Evolutionary conservation across 2,329 filamentous ascomycete genomes (phyloP).

Genomic region (Emergomyces pasteurianus): DNA sequence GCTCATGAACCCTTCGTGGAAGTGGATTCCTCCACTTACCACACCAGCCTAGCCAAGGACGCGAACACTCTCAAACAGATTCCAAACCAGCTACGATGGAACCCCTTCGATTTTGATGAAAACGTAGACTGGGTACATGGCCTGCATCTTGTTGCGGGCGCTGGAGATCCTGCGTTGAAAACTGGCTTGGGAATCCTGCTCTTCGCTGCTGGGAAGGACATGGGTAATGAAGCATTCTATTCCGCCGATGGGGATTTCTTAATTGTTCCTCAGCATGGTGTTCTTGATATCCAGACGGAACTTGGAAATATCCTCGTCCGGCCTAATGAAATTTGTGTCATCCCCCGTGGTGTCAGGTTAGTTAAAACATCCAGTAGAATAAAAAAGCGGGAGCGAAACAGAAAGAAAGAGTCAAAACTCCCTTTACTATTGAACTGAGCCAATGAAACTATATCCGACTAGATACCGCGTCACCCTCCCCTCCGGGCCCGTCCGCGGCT

Average conservation of each 20-base stretch:
- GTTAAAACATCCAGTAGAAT: slow-evolving; percentile 3
- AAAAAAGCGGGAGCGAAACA: no score
- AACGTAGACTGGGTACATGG: slow-evolving; percentile 56
- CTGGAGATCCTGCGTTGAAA: slow-evolving; percentile 70
- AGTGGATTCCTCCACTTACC: slow-evolving; percentile 34
- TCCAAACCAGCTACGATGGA: slow-evolving; percentile 74
- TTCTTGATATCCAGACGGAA: slow-evolving; percentile 65
- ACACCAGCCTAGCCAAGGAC: slow-evolving; percentile 31
- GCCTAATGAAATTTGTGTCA: slow-evolving; percentile 65
- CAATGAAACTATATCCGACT: background rate
- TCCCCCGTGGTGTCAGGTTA: slow-evolving; percentile 57
- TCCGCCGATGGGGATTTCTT: slow-evolving; percentile 71
- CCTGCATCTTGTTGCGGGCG: slow-evolving; percentile 61
- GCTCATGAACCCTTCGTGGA: slow-evolving; percentile 42
- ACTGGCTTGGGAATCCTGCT: slow-evolving; percentile 68
- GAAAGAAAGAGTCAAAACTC: background rate
- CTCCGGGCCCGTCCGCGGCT: slow-evolving; percentile 53
- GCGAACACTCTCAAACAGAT: slow-evolving; percentile 40
- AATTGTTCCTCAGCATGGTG: slow-evolving; percentile 63
- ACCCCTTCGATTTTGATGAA: slow-evolving; percentile 62
- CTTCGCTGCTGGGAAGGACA: slow-evolving; percentile 66
- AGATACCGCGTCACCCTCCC: slow-evolving; percentile 57
- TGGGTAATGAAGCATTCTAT: slow-evolving; percentile 72
- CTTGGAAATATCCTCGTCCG: slow-evolving; percentile 62
- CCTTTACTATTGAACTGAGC: background rate